Evolutionary conservation across 495 filamentous ascomycete genomes (phyloP).

Genomic region (Daldinia childiae): DNA sequence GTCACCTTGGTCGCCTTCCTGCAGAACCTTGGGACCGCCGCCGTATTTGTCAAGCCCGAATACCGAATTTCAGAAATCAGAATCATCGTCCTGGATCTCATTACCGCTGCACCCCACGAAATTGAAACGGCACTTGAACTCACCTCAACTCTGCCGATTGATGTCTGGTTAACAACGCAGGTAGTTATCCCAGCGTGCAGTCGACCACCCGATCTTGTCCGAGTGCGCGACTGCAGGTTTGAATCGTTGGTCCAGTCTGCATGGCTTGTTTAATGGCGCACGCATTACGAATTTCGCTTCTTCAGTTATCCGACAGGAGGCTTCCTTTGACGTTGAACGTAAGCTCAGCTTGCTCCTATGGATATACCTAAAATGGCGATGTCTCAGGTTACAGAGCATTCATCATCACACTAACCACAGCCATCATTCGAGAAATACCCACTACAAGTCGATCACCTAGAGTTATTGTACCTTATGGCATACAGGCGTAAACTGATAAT

Average conservation of each 20-base stretch:
- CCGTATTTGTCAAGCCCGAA: slow-evolving; percentile 19
- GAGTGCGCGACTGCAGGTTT: slow-evolving; percentile 40
- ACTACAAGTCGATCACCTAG: slow-evolving; percentile 37
- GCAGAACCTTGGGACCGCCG: slow-evolving; percentile 37
- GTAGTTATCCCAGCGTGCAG: slow-evolving; percentile 25
- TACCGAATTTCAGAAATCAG: slow-evolving; percentile 24
- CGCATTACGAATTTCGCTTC: slow-evolving; percentile 45
- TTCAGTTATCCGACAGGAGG: slow-evolving; percentile 10
- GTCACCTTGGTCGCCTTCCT: slow-evolving; percentile 41
- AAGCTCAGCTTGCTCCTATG: slow-evolving; percentile 40
- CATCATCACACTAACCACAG: slow-evolving; percentile 36
- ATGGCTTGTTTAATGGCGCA: slow-evolving; percentile 53
- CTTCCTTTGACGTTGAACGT: slow-evolving; percentile 42
- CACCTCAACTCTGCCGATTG: slow-evolving; percentile 34
- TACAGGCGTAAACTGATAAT: slow-evolving; percentile 36
- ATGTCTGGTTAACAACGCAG: slow-evolving; percentile 48
- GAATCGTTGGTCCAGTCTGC: slow-evolving; percentile 45
- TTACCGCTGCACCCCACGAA: slow-evolving; percentile 36
- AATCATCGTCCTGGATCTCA: slow-evolving; percentile 33
- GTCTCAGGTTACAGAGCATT: slow-evolving; percentile 46
- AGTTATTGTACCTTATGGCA: slow-evolving; percentile 34
- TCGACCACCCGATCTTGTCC: slow-evolving; percentile 36
- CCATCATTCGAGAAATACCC: slow-evolving; percentile 40
- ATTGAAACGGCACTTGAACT: slow-evolving; percentile 29
- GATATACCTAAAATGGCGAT: slow-evolving; percentile 45